Base-by-base conservation (phyloP, 2,329 filamentous ascomycete genomes). In the Phialocephala sp. region DNA sequence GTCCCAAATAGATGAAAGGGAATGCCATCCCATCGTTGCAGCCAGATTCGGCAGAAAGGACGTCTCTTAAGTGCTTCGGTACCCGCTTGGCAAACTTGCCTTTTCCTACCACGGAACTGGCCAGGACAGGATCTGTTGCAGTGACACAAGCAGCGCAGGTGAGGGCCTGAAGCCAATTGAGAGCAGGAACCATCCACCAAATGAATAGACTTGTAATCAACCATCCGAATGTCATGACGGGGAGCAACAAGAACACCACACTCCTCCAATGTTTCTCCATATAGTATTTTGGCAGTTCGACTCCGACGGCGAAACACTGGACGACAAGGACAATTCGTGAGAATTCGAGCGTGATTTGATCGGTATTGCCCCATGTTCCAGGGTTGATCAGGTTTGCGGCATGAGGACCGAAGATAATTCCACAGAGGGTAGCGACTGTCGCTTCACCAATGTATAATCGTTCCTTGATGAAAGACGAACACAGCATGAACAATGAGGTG, bases 11-110 rank as follows among this genome's bases (percentile, higher is more conserved):
- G 74, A 99, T 87, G 78, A 99, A 99, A 0, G 95, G 95, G 76
- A 99, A 99, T 1, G 95, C 95, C 95, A 99, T 99, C 80, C 95
- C 95, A 78, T 99, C 95, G 84, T 99, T 99, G 81, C 95, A 99
- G 36, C 95, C 95, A 8, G 95, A 99, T 80, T 99, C 95, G 64
- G 94, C 94, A 4, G 95, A 99, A 14, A 99, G 83, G 60, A 99
- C 77, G 80, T 99, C 95, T 84, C 95, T 87, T 80, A 99, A 82
- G 88, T 99, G 95, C 82, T 97, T 98, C 24, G 95, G 95, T 4
- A 99, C 93, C 69, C 95, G 89, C 81, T 97, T 97, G 41, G 95
- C 94, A 75, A 99, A 99, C 79, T 99, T 99, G 74, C 95, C 95
- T 82, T 98, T 99, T 77, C 95, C 95, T 60, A 99, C 95, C 62